These are phyloP conservation scores for Apiosordaria backusii DNA, from an alignment of 495 filamentous ascomycete species.

Conservation along the genomic window DNA sequence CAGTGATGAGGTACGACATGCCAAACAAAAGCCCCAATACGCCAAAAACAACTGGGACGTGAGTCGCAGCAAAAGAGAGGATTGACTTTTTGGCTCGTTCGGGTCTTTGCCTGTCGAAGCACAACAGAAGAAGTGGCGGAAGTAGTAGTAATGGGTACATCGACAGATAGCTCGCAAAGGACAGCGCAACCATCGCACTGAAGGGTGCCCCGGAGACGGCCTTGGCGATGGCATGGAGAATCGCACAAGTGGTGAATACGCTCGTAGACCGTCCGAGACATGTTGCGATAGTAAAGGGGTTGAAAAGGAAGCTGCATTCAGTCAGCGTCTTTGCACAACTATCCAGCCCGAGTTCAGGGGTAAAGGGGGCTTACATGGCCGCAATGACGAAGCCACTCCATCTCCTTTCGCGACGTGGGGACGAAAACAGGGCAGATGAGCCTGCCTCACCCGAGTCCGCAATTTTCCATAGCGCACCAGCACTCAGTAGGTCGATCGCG, in stretches of 20 bases:
- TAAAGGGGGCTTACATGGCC: conserved; percentile 26
- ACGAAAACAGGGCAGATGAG: conserved; percentile 67
- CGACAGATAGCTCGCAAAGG: conserved; percentile 84
- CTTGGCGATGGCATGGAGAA: conserved; percentile 78
- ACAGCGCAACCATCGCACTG: conserved; percentile 78
- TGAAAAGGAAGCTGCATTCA: conserved; percentile 65
- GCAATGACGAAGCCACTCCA: conserved; percentile 76
- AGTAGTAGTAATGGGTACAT: conserved; percentile 87
- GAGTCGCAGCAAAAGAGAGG: conserved; percentile 49
- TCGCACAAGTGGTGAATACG: conserved; percentile 84
- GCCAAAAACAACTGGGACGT: conserved; percentile 47
- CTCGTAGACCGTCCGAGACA: conserved; percentile 90
- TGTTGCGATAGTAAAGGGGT: conserved; percentile 89
- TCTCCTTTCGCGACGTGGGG: conserved; percentile 69
- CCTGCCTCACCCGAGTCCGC: conserved; percentile 77
- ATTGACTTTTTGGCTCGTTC: conserved; percentile 32
- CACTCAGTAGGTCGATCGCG: conserved; percentile 75
- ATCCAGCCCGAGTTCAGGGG: not conserved
- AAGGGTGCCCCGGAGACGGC: conserved; percentile 71
- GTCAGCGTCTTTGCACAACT: not conserved
- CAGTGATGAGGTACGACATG: conserved; percentile 72
- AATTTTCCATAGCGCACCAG: conserved; percentile 76
- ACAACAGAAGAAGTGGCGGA: conserved; percentile 75
- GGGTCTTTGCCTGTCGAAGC: conserved; percentile 62
- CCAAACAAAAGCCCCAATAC: conserved; percentile 55